These are phyloP conservation scores for Neonectria neomacrospora DNA, from an alignment of 2,329 filamentous ascomycete species.

Conservation along the genomic window DNA sequence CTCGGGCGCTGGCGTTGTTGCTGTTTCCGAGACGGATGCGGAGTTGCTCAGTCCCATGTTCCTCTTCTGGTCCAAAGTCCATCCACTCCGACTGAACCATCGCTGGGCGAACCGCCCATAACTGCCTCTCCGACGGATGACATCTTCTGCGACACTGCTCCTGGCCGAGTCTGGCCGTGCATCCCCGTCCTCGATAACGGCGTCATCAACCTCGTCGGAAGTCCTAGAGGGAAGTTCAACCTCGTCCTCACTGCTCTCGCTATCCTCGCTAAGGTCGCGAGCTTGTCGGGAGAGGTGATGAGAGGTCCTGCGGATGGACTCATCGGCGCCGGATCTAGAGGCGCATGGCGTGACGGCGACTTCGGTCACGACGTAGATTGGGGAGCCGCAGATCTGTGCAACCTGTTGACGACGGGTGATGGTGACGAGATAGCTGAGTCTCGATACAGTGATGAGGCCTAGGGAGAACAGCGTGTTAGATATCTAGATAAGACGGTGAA, in stretches of 20 bases:
- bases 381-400: slow-evolving; percentile 82
- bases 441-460: slow-evolving; percentile 89
- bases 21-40: slow-evolving; percentile 32
- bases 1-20: slow-evolving; percentile 25
- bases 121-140: slow-evolving; percentile 82
- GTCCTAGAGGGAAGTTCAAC: slow-evolving; percentile 48
- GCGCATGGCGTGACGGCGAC: slow-evolving; percentile 90
- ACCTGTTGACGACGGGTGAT: slow-evolving; percentile 90
- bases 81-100: slow-evolving; percentile 90
- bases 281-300: slow-evolving; percentile 52
- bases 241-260: slow-evolving; percentile 62
- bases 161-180: slow-evolving; percentile 49
- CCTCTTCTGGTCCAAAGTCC: slow-evolving; percentile 77
- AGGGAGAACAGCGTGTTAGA: slow-evolving; percentile 16
- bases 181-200: slow-evolving; percentile 48
- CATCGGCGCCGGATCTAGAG: slow-evolving; percentile 77
- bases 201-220: slow-evolving; percentile 59
- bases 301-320: slow-evolving; percentile 73
- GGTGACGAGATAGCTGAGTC: slow-evolving; percentile 83
- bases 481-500: not conserved
- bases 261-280: slow-evolving; percentile 55
- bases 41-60: slow-evolving; percentile 73
- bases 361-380: slow-evolving; percentile 88
- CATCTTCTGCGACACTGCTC: slow-evolving; percentile 85
- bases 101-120: slow-evolving; percentile 90